Evolutionary conservation across 2,329 filamentous ascomycete species (phyloP), one percentile per base, ranked within the genome.

Genomic region (Periconia macrospinosa): DNA sequence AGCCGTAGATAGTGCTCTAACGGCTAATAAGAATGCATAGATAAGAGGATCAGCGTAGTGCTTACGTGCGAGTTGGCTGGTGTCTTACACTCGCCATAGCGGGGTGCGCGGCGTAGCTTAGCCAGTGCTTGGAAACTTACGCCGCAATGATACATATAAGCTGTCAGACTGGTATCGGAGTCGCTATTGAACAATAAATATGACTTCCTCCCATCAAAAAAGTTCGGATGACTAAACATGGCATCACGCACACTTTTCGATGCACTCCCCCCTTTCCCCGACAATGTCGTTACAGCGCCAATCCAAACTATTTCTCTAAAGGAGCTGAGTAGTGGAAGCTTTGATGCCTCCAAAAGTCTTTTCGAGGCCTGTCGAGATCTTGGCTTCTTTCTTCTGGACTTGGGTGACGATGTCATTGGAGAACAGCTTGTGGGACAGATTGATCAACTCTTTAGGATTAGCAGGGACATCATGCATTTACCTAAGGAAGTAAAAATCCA

Each of bases 401-500:
- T 53, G 27, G 30, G 45, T 30, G 41, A 40, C 18, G 46, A 53
- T 23, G 15, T 23, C 13, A 30, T 49, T 45, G 41, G 51, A 6
- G 42, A 45, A 14, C 19, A 13, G n/a, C 10, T 45, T 19, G 45
- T 49, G 14, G 19, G 40, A 8, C 37, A 45, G 1, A 27, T 53
- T 18, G 46, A 53, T 33, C 18, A 23, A 10, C 30, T 53, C 5
- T 45, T 53, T n/a, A 41, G n/a, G 9, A 23, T 33, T 30, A 33
- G n/a, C 27, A 44, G 45, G 45, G 30, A 49, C n/a, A 53, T 53
- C 17, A 49, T 49, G 51, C 44, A 49, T 45, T 35, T 49, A 33
- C 46, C 51, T n/a, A 17, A 37, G 14, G 46, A 44, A 18, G 30
- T 41, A 6, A 53, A 49, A 27, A 42, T 40, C 3, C 44, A 49